phyloP scores from a whole-genome alignment of 2,329 filamentous ascomycete species.

The Didymella segeticola region DNA sequence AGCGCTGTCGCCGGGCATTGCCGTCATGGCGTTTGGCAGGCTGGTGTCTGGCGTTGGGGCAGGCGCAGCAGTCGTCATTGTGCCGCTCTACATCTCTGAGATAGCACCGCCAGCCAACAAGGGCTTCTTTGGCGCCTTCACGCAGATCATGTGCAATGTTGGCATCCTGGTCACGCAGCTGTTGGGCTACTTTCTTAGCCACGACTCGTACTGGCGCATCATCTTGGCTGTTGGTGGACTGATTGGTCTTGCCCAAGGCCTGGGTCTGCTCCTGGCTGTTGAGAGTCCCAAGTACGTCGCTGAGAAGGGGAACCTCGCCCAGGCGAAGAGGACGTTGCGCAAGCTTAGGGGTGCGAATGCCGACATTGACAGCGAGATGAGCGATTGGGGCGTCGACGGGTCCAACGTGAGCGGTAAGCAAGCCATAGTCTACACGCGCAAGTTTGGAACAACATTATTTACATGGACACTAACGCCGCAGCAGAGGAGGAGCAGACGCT shows the following conservation, averaged over 20 bases:
- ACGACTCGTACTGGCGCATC: slow-evolving; percentile 79
- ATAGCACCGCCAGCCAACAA: slow-evolving; percentile 73
- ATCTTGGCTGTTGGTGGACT: slow-evolving; percentile 77
- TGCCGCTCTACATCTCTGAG: slow-evolving; percentile 94
- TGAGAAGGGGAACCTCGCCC: slow-evolving; percentile 64
- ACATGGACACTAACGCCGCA: slow-evolving; percentile 20
- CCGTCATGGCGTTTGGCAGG: slow-evolving; percentile 74
- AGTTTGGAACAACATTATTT: too few species aligned
- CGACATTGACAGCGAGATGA: slow-evolving; percentile 77
- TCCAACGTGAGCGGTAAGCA: slow-evolving; percentile 39
- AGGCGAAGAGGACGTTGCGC: slow-evolving; percentile 73
- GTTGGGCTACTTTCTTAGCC: slow-evolving; percentile 86
- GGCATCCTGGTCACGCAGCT: slow-evolving; percentile 86
- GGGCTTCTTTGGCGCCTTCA: slow-evolving; percentile 82
- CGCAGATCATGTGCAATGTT: slow-evolving; percentile 91
- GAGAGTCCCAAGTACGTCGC: slow-evolving; percentile 92
- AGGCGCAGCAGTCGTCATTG: slow-evolving; percentile 88
- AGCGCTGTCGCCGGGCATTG: slow-evolving; percentile 71
- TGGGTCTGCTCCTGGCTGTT: slow-evolving; percentile 73
- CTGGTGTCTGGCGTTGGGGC: slow-evolving; percentile 83
- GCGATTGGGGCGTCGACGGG: slow-evolving; percentile 52
- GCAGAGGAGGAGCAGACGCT: slow-evolving; percentile 74
- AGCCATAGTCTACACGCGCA: too few species aligned
- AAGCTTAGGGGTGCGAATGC: slow-evolving; percentile 74
- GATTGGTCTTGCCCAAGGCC: slow-evolving; percentile 70